Base-by-base conservation (phyloP, 2,329 filamentous ascomycete species). In the Hortaea werneckii region DNA sequence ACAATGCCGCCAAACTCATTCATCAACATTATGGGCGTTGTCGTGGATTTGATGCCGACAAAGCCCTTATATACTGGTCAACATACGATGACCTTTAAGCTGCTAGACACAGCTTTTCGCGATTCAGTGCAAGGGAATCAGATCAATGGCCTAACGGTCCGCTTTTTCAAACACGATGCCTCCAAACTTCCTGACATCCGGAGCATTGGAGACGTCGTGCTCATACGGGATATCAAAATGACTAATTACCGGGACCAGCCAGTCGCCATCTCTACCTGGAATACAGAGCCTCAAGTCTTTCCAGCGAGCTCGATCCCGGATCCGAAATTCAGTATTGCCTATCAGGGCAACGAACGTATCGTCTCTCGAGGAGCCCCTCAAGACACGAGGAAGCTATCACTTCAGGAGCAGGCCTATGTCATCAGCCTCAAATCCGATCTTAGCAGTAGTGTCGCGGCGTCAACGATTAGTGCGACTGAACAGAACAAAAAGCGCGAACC, bases 21-120 rank as follows among this genome's bases (percentile, higher is more conserved):
- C 46, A 68, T 81, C 51, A 82, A 71, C 64, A 66, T 92, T 37
- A 74, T 87, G 42, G 88, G 87, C 1, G 65, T 90, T 4, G 76
- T 90, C 3, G 77, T 78, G 43, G 85, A 90, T 54, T 74, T 72
- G 41, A 72, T 78, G 46, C 64, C 71, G 1, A 76, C 79, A 1
- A 70, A 68, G 0, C 46, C 60, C 8, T 79, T 79, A 1, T 67
- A 50, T 44, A 73, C 76, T 20, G 57, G 61, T 26, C 50, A 64
- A 11, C 52, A 47, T 35, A 54, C 57, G 50, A 43, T 59, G 41
- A 62, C 65, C 10, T 65, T 71, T 53, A 62, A 53, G 20, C 51
- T 73, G 8, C 59, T 66, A 44, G 70, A 73, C 53, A 46, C 43
- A 7, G 34, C 28, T n/a, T 47, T 58, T 1, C 50, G 45, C 12